Conservation (phyloP, 2,329 filamentous ascomycete species). For the Colletotrichum navitas region DNA sequence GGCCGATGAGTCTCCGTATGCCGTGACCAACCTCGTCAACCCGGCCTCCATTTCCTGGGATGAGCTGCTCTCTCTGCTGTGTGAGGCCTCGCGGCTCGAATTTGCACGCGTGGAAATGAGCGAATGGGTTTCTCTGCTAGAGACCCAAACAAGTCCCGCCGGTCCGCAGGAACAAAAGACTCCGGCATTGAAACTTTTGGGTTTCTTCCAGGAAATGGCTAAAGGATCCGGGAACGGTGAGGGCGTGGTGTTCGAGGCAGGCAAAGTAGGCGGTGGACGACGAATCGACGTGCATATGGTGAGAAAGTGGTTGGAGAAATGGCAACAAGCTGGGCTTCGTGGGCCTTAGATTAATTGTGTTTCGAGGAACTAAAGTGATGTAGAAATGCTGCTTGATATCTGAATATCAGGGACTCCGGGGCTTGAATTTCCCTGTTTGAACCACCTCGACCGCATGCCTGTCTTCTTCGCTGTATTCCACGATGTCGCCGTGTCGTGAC, state of each 20-base stretch:
- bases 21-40: conserved; percentile 11
- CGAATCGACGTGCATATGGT: neutral
- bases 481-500: neutral
- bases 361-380: neutral
- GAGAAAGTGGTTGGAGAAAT: conserved; percentile 6
- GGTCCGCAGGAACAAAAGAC: neutral
- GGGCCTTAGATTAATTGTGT: neutral
- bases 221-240: conserved; percentile 5
- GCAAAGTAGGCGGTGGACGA: neutral
- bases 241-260: neutral
- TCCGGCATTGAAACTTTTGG: conserved; percentile 20
- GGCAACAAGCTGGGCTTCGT: neutral
- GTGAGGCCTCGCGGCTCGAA: neutral
- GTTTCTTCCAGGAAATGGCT: conserved; percentile 28
- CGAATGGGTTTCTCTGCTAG: conserved; percentile 13
- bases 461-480: neutral
- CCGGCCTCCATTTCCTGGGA: conserved; percentile 10
- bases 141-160: neutral
- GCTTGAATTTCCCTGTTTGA: neutral
- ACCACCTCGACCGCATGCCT: neutral
- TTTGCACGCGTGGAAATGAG: conserved; percentile 7
- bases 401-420: neutral
- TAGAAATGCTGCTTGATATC: neutral
- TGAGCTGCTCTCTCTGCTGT: neutral
- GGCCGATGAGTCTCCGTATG: neutral